Base-by-base conservation (phyloP, 768 basidiomycete species). In the Mycena leptocephala region DNA sequence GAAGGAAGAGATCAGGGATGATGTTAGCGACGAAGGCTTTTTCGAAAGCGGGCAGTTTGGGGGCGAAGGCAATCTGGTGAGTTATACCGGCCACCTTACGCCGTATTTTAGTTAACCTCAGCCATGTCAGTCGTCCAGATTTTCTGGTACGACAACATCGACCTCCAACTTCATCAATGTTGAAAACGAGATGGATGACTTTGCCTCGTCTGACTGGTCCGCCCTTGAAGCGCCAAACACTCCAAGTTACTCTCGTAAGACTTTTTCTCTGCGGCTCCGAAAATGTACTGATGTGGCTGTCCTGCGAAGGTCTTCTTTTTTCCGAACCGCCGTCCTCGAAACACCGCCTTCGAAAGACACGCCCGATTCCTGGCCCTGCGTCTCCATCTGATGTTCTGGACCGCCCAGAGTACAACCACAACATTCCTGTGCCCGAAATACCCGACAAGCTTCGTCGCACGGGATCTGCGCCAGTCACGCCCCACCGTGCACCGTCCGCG, bases 11-110 rank as follows among this genome's bases (percentile, higher is more conserved):
- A n/a, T 46, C 16, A 22, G 63, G 0, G 70, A 75, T 61, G 77
- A 78, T 26, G 73, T 78, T 3, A 72, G 65, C 56, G 77, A 78
- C 65, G 77, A 78, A 53, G 77, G 77, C 3, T 78, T 78, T 43
- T 78, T 78, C 33, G 77, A 78, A 28, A 35, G 67, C 63, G 72
- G 68, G 35, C 37, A 24, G 32, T 73, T 26, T 32, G 35, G 10
- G 5, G 64, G 43, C n/a, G 74, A 63, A n/a, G 53, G 11, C 62
- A 68, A 69, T 32, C 35, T 74, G 64, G 76, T 77, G 69, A 16
- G 72, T 63, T 13, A 22, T 14, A 14, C 46, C 33, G 13, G 26
- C 16, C 11, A n/a, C n/a, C n/a, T 46, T 13, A 59, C 26, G 35
- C 13, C 24, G n/a, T n/a, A n/a, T n/a, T n/a, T n/a, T n/a, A n/a